Evolutionary conservation across 2,329 filamentous ascomycete species (phyloP).

Genomic region (Apiospora arundinis): DNA sequence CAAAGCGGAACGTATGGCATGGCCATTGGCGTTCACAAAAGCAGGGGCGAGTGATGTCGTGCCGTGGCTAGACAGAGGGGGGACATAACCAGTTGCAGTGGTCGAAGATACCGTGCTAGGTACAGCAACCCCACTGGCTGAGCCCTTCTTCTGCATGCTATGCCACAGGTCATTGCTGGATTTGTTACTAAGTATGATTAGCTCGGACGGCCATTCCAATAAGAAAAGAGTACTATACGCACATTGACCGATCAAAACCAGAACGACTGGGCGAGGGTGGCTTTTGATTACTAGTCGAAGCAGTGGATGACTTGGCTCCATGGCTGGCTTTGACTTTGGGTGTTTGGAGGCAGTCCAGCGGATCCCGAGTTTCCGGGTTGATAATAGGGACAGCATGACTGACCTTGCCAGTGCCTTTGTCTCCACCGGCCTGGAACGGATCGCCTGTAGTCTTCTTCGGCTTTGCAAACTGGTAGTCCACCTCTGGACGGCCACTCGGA

Average conservation of each 20-base stretch:
- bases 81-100: constrained; percentile 60
- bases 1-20: constrained; percentile 39
- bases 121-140: constrained; percentile 52
- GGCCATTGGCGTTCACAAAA: constrained; percentile 46
- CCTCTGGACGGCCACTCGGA: constrained; percentile 24
- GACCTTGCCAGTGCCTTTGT: constrained; percentile 34
- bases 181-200: constrained; percentile 44
- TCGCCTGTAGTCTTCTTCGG: constrained; percentile 35
- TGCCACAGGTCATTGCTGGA: constrained; percentile 55
- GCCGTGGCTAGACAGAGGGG: constrained; percentile 59
- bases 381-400: constrained; percentile 44
- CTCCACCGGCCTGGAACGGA: constrained; percentile 35
- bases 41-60: constrained; percentile 56
- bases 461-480: constrained; percentile 28
- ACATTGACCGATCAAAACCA: constrained; percentile 40
- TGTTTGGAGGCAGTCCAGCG: constrained; percentile 26
- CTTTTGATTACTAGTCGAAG: constrained; percentile 28
- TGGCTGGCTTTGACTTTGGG: constrained; percentile 19
- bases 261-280: constrained; percentile 28
- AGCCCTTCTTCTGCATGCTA: constrained; percentile 58
- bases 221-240: constrained; percentile 22
- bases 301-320: constrained; percentile 22
- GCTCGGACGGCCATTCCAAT: neutral
- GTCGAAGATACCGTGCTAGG: constrained; percentile 58
- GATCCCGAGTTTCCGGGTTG: constrained; percentile 34